Conservation (phyloP, 129 eudicot species). For the Flaveria bidentis region DNA sequence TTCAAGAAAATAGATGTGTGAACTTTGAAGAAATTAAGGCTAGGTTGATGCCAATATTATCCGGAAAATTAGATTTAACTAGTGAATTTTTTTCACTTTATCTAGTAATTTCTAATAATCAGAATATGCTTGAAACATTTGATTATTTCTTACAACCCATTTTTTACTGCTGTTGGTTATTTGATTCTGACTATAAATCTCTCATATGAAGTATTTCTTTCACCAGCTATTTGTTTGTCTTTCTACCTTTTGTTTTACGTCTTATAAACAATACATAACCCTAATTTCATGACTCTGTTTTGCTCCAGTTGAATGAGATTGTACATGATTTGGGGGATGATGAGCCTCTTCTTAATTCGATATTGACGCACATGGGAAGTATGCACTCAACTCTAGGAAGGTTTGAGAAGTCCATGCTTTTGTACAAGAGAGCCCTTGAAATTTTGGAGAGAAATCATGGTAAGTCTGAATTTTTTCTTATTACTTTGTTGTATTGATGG, state of each 20-base stretch:
- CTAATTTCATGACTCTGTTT: constrained; percentile 4
- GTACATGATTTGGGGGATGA: constrained; percentile 59
- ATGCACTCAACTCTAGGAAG: constrained; percentile 65
- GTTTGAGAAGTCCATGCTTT: constrained; percentile 51
- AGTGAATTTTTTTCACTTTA: background rate
- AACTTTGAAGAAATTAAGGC: background rate
- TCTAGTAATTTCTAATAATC: background rate
- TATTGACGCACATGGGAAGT: constrained; percentile 89
- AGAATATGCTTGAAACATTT: background rate
- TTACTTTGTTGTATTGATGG: background rate
- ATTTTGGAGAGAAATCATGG: constrained; percentile 61
- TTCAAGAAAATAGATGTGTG: background rate
- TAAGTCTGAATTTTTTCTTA: constrained; percentile 21
- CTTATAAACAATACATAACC: background rate
- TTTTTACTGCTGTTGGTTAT: background rate
- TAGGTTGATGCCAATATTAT: background rate
- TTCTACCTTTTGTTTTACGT: background rate
- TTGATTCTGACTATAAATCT: background rate
- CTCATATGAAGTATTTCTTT: background rate
- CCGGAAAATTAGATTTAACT: background rate
- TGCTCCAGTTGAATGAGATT: constrained; percentile 63
- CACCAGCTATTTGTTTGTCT: background rate
- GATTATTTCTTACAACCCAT: background rate
- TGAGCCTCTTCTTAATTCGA: constrained; percentile 71
- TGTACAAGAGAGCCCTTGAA: constrained; percentile 56